Percentiles rank a stretch among this genome's conserved stretches.
Conservation (phyloP, 73 alveolate species). For the Symbiodinium pilosum region DNA sequence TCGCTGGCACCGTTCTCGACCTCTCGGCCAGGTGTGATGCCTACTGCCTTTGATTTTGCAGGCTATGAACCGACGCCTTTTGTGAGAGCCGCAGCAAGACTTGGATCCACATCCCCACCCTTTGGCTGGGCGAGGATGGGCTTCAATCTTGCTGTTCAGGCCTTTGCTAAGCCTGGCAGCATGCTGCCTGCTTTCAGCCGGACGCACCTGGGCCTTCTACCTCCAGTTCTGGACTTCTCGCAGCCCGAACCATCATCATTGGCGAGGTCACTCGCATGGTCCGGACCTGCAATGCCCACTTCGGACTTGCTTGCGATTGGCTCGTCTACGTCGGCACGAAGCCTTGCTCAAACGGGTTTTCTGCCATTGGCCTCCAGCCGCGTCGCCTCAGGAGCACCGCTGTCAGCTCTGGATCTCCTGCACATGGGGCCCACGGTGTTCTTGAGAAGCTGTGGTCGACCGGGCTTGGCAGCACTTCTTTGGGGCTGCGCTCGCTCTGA, state of each 20-base stretch:
- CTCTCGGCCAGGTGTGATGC: background rate
- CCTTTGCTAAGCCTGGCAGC: constrained; percentile 25
- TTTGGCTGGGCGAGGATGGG: constrained; percentile 55
- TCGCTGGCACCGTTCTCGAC: background rate
- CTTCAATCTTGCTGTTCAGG: constrained; percentile 35
- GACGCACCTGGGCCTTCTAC: background rate
- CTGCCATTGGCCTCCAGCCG: background rate
- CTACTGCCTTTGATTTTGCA: background rate
- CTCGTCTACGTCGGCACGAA: background rate
- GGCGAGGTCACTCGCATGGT: background rate
- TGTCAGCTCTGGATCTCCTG: background rate
- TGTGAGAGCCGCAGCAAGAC: background rate
- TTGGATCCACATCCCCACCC: background rate
- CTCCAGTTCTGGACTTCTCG: background rate
- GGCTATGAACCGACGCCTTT: background rate
- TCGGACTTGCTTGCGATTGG: background rate
- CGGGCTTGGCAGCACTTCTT: background rate
- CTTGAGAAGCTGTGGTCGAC: background rate
- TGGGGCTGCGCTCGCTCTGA: background rate
- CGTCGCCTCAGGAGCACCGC: background rate
- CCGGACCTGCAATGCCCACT: background rate
- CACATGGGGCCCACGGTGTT: background rate
- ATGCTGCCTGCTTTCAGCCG: background rate
- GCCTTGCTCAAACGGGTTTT: background rate
- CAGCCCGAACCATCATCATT: background rate